phyloP scores from a whole-genome alignment of 116 monocot species.

The Trichopus zeylanicus region DNA sequence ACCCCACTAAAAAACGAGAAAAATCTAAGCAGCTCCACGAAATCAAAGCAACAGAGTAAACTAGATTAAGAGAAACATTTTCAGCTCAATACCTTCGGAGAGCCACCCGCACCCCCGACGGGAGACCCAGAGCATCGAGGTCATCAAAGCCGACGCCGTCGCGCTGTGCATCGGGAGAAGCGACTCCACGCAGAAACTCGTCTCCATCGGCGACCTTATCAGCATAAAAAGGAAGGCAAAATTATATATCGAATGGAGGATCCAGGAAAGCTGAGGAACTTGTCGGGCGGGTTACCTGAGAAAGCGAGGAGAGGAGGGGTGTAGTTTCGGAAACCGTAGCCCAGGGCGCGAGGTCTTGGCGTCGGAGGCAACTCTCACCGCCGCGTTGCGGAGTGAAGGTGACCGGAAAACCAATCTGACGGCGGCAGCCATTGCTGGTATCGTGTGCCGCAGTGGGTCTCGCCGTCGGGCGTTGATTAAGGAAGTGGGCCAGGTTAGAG shows the following conservation, averaged over 20 bases:
- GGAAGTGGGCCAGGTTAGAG: no score
- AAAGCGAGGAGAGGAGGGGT: conserved; percentile 16
- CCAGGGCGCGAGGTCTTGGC: no score
- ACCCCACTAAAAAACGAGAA: no score
- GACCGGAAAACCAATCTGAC: conserved; percentile 27
- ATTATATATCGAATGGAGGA: neutral
- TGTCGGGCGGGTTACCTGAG: conserved; percentile 5
- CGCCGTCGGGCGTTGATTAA: no score
- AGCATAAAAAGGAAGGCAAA: neutral
- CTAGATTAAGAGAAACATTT: no score
- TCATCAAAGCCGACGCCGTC: conserved; percentile 53
- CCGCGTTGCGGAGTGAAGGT: conserved; percentile 16
- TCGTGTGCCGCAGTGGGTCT: no score
- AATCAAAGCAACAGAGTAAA: no score
- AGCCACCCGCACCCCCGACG: conserved; percentile 41
- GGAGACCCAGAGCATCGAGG: conserved; percentile 45
- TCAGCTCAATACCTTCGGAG: conserved; percentile 54
- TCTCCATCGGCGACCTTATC: conserved; percentile 36
- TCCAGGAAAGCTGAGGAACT: conserved; percentile 1
- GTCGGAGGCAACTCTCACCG: conserved; percentile 18
- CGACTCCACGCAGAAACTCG: no score
- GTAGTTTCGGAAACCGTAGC: conserved; percentile 6
- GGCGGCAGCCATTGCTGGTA: no score
- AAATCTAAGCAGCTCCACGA: no score
- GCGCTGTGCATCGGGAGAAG: conserved; percentile 56